A percentile compares a stretch with the other conserved stretches of the same genome.
These are phyloP conservation scores for Groenewaldozyma salmanticensis DNA, from an alignment of 805 yeast species.

Conservation along the genomic window DNA sequence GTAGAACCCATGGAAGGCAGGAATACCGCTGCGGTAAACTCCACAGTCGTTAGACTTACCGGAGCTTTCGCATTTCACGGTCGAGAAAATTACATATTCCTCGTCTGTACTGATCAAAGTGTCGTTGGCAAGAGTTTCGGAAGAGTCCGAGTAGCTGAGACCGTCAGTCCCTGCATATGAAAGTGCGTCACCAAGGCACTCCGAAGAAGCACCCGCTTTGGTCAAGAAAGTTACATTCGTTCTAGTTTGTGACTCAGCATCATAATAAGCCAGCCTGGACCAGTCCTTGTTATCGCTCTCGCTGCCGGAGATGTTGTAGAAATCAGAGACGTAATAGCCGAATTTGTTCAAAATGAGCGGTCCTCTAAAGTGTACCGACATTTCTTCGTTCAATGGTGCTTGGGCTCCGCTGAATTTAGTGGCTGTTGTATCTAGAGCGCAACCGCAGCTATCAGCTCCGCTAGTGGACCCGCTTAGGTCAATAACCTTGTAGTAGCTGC, in stretches of 20 bases:
- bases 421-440: neutral
- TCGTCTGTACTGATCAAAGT: slow-evolving; percentile 53
- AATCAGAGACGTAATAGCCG: slow-evolving; percentile 44
- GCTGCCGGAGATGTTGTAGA: neutral
- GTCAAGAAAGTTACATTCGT: slow-evolving; percentile 74
- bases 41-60: slow-evolving; percentile 52
- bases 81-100: slow-evolving; percentile 77
- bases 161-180: slow-evolving; percentile 78
- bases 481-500: slow-evolving; percentile 4
- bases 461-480: neutral
- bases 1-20: slow-evolving; percentile 90
- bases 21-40: slow-evolving; percentile 71
- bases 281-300: slow-evolving; percentile 31
- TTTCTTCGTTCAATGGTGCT: slow-evolving; percentile 77
- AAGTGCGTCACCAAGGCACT: slow-evolving; percentile 91
- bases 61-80: slow-evolving; percentile 25
- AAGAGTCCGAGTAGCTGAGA: slow-evolving; percentile 54
- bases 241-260: slow-evolving; percentile 53
- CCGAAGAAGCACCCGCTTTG: slow-evolving; percentile 79
- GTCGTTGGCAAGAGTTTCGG: slow-evolving; percentile 61
- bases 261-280: slow-evolving; percentile 68
- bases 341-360: slow-evolving; percentile 72
- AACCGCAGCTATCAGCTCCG: slow-evolving; percentile 1
- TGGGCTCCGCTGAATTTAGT: slow-evolving; percentile 56
- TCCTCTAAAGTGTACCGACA: slow-evolving; percentile 86